phyloP scores from a whole-genome alignment of 257 asterid genomes.

The Salvia splendens region DNA sequence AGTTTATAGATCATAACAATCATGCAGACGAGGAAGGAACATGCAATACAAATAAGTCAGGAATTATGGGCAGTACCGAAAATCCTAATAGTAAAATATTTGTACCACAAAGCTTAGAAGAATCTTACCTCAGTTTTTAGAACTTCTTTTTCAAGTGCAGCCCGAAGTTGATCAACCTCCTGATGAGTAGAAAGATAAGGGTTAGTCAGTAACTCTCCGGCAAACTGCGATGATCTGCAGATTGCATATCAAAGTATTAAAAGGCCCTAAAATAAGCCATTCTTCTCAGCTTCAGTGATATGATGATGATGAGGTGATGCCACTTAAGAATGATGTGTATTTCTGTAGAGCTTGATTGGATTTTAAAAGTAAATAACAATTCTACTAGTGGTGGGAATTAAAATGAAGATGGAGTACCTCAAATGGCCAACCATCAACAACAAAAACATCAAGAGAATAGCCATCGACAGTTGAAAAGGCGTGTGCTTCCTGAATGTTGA shows the following conservation, averaged over 20 bases:
- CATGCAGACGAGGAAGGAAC: too few species aligned
- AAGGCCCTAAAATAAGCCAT: slow-evolving; percentile 5
- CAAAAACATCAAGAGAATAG: slow-evolving; percentile 83
- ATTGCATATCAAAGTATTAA: slow-evolving; percentile 18
- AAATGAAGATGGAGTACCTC: slow-evolving; percentile 57
- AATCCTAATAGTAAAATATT: not conserved
- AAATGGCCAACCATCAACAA: slow-evolving; percentile 85
- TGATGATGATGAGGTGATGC: not conserved
- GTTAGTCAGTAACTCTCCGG: slow-evolving; percentile 22
- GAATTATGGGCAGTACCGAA: too few species aligned
- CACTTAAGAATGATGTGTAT: slow-evolving; percentile 8
- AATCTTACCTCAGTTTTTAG: slow-evolving; percentile 67
- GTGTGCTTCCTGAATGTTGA: slow-evolving; percentile 90
- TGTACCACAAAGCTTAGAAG: not conserved
- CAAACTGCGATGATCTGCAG: not conserved
- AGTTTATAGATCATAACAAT: too few species aligned
- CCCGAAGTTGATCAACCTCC: slow-evolving; percentile 85
- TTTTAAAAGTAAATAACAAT: not conserved
- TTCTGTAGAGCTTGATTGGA: slow-evolving; percentile 11
- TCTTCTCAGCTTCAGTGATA: not conserved
- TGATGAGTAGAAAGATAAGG: slow-evolving; percentile 36
- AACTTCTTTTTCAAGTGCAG: slow-evolving; percentile 64
- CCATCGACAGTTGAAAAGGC: slow-evolving; percentile 87
- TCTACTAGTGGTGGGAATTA: not conserved
- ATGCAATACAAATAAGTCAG: too few species aligned